These are phyloP conservation scores for Pachysandra terminalis DNA, from an alignment of 164 flowering plant species.

Conservation along the genomic window DNA sequence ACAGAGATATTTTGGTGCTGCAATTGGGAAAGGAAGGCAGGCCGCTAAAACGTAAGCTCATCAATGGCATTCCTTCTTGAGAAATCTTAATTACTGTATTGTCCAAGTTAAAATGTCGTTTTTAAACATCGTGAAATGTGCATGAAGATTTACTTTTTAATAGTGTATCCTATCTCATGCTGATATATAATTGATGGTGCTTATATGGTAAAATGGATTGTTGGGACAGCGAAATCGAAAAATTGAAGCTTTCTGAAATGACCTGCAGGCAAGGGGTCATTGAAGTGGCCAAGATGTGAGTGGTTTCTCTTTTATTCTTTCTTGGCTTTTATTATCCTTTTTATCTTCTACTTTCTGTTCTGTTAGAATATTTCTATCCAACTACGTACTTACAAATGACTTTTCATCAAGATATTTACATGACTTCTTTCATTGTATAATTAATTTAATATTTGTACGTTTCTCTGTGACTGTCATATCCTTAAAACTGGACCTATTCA, in stretches of 20 bases:
- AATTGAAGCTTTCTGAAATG: conserved; percentile 89
- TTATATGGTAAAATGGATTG: conserved; percentile 9
- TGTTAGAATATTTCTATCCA: neutral
- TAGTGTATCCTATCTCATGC: too few relatives aligned
- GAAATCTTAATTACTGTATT: neutral
- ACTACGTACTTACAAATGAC: too few relatives aligned
- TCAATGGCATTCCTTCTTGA: conserved; percentile 1
- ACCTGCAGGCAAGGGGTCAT: conserved; percentile 88
- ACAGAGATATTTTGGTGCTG: conserved; percentile 90
- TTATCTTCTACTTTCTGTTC: neutral
- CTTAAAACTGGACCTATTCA: too few relatives aligned
- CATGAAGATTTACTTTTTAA: too few relatives aligned
- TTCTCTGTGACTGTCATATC: too few relatives aligned
- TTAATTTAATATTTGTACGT: too few relatives aligned
- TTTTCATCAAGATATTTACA: too few relatives aligned
- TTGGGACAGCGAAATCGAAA: conserved; percentile 78
- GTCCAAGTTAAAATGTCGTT: too few relatives aligned
- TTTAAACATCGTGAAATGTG: too few relatives aligned
- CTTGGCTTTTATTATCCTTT: neutral
- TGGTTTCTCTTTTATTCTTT: neutral
- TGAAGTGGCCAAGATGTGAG: conserved; percentile 94
- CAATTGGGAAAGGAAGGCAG: conserved; percentile 93
- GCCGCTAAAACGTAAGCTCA: conserved; percentile 90
- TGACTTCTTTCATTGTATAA: too few relatives aligned
- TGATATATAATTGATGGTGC: neutral